phyloP scores from a whole-genome alignment of 345 rosid species.

The Microthlaspi erraticum region DNA sequence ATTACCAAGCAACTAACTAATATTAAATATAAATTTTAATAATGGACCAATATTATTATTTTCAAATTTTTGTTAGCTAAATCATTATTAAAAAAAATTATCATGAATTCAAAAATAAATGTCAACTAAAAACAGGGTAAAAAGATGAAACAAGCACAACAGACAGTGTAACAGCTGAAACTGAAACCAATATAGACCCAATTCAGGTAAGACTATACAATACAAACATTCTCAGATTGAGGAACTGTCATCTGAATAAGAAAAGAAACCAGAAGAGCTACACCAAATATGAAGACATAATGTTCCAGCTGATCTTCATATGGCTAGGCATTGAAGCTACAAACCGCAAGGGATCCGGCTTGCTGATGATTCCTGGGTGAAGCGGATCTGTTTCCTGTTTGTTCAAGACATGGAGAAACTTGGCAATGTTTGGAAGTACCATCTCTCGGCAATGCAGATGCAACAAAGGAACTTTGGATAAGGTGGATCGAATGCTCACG shows the following conservation, averaged over 20 bases:
- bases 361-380: slow-evolving; percentile 40
- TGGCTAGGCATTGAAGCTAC: slow-evolving; percentile 84
- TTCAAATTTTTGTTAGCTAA: too few species aligned
- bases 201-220: slow-evolving; percentile 58
- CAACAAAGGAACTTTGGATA: slow-evolving; percentile 83
- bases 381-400: slow-evolving; percentile 32
- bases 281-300: slow-evolving; percentile 89
- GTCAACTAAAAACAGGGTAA: too few species aligned
- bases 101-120: too few species aligned
- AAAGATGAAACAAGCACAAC: slow-evolving; percentile 48
- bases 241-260: neutral
- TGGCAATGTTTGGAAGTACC: slow-evolving; percentile 81
- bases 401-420: slow-evolving; percentile 56
- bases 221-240: slow-evolving; percentile 14
- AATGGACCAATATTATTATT: too few species aligned
- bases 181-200: slow-evolving; percentile 55
- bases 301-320: slow-evolving; percentile 95
- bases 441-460: slow-evolving; percentile 91
- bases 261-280: slow-evolving; percentile 38
- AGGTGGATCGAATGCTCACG: slow-evolving; percentile 62
- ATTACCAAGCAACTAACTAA: too few species aligned
- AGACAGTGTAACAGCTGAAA: slow-evolving; percentile 45
- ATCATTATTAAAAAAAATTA: too few species aligned
- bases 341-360: slow-evolving; percentile 70
- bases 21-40: too few species aligned